Base-by-base conservation (phyloP, 441 rosid genomes). In the Corymbia calophylla region DNA sequence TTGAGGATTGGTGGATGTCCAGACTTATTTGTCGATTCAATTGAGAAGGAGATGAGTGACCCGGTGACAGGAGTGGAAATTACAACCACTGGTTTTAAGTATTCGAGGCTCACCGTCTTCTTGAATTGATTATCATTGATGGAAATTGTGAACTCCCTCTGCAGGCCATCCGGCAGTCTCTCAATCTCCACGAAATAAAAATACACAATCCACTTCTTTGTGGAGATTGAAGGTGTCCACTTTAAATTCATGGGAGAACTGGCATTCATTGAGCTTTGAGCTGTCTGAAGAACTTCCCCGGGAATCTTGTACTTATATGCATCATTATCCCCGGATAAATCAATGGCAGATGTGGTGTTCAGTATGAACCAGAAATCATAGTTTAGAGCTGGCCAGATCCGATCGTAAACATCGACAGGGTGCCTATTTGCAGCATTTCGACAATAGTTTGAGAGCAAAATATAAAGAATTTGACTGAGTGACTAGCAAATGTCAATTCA, bases 141-240 rank as follows among this genome's bases (percentile, higher is more conserved):
- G 53, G 53, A 49, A 49, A 49, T 4, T 49, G 53, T 49, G 53
- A 49, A 49, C 53, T 49, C 53, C 53, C 53, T 49, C 4, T 49
- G 53, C 14, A 49, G 53, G 53, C 53, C 53, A 49, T 11, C 14
- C 53, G 53, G 11, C 53, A 49, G 53, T 49, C 53, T 49, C 53
- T 49, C 53, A 49, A 49, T 11, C 53, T 49, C 53, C 14, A 49
- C 53, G 53, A 49, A 49, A 49, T 49, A 13, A 49, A 49, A 49
- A 13, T 49, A 49, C 14, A 49, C 53, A 49, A 49, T 10, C 14
- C 9, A 29, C 3, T 29, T 64, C 32, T 14, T 1, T n/a, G 2
- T 0, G 35, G 32, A 3, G 35, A 1, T 13, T 0, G 35, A 62
- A 29, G 32, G 2, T 5, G 7, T 13, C 68, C 17, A 60, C 1